phyloP scores from a whole-genome alignment of 257 asterid species.

The Knoxia roxburghii region DNA sequence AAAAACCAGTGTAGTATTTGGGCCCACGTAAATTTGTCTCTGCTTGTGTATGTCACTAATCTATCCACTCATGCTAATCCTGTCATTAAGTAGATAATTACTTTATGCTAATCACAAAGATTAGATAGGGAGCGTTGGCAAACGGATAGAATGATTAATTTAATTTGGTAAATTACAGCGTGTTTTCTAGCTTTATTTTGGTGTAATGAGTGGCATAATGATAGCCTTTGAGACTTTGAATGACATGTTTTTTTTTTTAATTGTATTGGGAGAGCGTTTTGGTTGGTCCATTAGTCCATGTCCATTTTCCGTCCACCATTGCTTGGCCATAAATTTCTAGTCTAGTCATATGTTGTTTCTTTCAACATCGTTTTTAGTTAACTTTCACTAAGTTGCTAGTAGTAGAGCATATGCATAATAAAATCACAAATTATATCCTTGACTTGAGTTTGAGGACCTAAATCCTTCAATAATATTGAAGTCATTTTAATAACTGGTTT shows the following conservation, averaged over 20 bases:
- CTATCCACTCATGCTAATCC: background rate
- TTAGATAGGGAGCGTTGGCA: conserved; percentile 19
- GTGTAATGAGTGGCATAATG: background rate
- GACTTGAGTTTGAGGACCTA: no score
- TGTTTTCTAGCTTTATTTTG: background rate
- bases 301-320: no score
- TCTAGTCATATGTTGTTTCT: background rate
- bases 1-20: background rate
- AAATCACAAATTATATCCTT: no score
- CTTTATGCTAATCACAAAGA: conserved; percentile 20
- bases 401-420: no score
- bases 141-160: conserved; percentile 17
- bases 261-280: background rate
- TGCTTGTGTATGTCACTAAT: conserved; percentile 4
- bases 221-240: conserved; percentile 1
- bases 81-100: background rate
- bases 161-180: background rate
- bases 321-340: background rate
- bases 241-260: background rate
- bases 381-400: no score
- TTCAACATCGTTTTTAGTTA: no score
- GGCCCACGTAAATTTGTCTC: conserved; percentile 11
- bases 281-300: background rate
- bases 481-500: no score
- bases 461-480: no score